Evolutionary conservation across 2,329 filamentous ascomycete genomes (phyloP).

Genomic region (Alternaria brassicae): DNA sequence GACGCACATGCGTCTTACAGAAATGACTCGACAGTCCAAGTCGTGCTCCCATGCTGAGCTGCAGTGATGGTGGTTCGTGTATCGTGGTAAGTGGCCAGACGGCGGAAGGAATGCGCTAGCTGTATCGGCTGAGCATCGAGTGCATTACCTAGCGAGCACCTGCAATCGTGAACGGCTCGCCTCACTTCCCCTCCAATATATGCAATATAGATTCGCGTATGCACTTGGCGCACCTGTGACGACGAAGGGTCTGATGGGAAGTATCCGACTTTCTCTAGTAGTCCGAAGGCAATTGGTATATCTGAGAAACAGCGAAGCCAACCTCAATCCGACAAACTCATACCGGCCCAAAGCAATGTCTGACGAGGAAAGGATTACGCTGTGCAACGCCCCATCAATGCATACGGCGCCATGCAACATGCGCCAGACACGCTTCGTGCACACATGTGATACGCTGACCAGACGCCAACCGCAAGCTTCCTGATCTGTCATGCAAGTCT

Average conservation of each 20-base stretch:
- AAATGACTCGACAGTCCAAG: not conserved
- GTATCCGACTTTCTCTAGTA: not conserved
- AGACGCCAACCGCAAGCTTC: constrained; percentile 12
- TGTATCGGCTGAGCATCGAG: constrained; percentile 8
- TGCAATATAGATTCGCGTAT: not conserved
- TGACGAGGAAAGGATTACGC: constrained; percentile 7
- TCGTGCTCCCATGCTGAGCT: constrained; percentile 19
- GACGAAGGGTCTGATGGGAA: not conserved
- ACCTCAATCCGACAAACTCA: not conserved
- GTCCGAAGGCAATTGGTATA: constrained; percentile 20
- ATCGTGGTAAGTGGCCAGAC: constrained; percentile 25
- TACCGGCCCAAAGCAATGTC: not conserved
- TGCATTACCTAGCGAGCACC: constrained; percentile 9
- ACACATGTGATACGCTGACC: constrained; percentile 35
- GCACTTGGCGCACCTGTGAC: not conserved
- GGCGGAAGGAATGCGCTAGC: constrained; percentile 14
- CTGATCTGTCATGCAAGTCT: constrained; percentile 13
- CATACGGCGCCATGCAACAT: constrained; percentile 36
- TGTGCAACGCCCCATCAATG: constrained; percentile 35
- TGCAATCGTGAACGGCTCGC: constrained; percentile 18
- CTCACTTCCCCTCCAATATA: constrained; percentile 23
- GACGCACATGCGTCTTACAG: constrained; percentile 13
- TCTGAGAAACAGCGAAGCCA: constrained; percentile 13
- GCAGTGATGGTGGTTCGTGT: constrained; percentile 29
- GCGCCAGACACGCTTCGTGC: constrained; percentile 29